Conservation (phyloP, 257 asterid genomes). For the Nicotiana undulata region DNA sequence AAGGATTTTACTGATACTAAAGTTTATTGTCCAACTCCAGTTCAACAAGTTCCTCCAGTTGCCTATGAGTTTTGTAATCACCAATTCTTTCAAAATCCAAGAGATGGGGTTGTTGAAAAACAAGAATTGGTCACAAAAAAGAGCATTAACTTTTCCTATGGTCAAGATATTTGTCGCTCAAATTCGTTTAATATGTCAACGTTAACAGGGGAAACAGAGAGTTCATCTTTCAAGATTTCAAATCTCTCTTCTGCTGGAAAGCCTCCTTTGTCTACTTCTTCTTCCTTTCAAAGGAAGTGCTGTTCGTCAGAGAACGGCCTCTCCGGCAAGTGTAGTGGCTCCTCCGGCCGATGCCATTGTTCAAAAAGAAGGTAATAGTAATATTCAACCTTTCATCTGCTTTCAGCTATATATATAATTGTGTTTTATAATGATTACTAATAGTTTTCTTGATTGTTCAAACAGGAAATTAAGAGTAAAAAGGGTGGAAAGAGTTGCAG, state of each 20-base stretch:
- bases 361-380: constrained; percentile 83
- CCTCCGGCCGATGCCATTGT: constrained; percentile 74
- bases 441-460: background rate
- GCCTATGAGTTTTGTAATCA: background rate
- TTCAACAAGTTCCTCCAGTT: constrained; percentile 52
- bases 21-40: constrained; percentile 75
- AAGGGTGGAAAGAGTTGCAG: constrained; percentile 73
- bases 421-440: background rate
- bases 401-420: too few relatives aligned
- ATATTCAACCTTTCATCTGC: too few relatives aligned
- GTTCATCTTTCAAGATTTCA: constrained; percentile 39
- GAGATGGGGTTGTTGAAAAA: background rate
- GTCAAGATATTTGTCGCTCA: constrained; percentile 34
- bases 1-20: constrained; percentile 13
- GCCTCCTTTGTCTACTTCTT: constrained; percentile 66
- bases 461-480: constrained; percentile 56
- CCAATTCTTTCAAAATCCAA: constrained; percentile 11
- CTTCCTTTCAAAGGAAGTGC: constrained; percentile 54
- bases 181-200: constrained; percentile 45
- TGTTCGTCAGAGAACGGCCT: constrained; percentile 46
- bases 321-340: constrained; percentile 72
- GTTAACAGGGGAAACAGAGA: constrained; percentile 43
- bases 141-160: constrained; percentile 41
- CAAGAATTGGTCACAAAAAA: constrained; percentile 22
- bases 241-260: constrained; percentile 51